A percentile compares a stretch with the other conserved stretches of the same genome.
Conservation (phyloP, 2,329 filamentous ascomycete species). For the Ceratocystis alfenasii region DNA sequence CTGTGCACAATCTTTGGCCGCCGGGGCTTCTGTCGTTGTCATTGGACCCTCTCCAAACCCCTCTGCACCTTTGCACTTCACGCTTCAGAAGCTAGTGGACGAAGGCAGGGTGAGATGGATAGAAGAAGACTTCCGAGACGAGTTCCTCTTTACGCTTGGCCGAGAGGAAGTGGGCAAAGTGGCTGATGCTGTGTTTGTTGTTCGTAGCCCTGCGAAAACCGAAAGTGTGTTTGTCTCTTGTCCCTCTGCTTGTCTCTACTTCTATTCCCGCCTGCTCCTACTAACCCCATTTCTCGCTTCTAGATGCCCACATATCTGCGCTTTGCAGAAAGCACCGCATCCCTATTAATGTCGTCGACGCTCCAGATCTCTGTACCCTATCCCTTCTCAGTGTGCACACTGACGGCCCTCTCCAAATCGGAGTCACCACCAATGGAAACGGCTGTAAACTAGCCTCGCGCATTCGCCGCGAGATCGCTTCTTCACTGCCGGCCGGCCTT, state of each 20-base stretch:
- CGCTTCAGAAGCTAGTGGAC: conserved; percentile 51
- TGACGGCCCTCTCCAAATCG: conserved; percentile 86
- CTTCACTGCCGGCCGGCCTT: conserved; percentile 61
- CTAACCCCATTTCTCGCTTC: background rate
- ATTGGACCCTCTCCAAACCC: conserved; percentile 51
- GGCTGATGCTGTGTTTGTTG: conserved; percentile 90
- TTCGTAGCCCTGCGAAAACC: conserved; percentile 28
- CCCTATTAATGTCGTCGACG: conserved; percentile 84
- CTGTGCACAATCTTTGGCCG: conserved; percentile 65
- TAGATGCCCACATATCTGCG: conserved; percentile 55
- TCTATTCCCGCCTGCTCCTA: background rate
- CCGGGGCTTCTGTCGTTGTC: conserved; percentile 69
- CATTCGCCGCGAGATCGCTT: conserved; percentile 76
- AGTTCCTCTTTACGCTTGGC: conserved; percentile 64
- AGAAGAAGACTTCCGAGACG: conserved; percentile 53
- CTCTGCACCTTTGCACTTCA: conserved; percentile 43
- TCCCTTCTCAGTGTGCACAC: conserved; percentile 77
- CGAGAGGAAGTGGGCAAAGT: conserved; percentile 62
- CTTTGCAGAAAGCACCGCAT: conserved; percentile 71
- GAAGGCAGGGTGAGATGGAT: conserved; percentile 55
- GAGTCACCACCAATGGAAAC: conserved; percentile 86
- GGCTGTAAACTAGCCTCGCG: conserved; percentile 88
- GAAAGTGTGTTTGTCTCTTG: background rate
- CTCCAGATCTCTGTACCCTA: conserved; percentile 77
- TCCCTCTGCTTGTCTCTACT: background rate